Base-by-base conservation (phyloP, 768 basidiomycete genomes). In the Trichaptum fuscoviolaceum region DNA sequence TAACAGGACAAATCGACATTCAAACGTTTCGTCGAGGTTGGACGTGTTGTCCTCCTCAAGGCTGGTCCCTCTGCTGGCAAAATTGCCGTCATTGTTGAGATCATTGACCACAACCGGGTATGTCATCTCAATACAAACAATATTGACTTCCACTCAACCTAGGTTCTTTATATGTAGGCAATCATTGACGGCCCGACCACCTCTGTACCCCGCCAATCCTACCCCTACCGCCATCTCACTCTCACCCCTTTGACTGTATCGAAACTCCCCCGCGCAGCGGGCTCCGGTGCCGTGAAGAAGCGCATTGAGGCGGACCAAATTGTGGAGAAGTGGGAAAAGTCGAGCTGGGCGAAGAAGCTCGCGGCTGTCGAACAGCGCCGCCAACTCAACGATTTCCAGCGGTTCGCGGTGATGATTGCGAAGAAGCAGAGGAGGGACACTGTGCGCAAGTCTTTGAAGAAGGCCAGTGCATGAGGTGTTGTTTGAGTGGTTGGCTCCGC, bases 91-190 rank as follows among this genome's bases (percentile, higher is more conserved):
- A 96, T 99, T 77, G 89, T 88, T 63, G 95, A 99, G 80, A 96
- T 99, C 79, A 96, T 99, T 70, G 97, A 99, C 87, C 96, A 99
- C 85, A 96, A 95, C 84, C 88, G 96, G 77, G 96, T 97, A 76
- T 68, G 91, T 78, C 23, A 12, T 12, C 15, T 20, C 62, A 24
- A 12, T 42, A 59, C 25, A 25, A 35, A 57, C 5, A 30, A 30
- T 61, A 57, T 15, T 58, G 1, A 24, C 35, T 30, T 30, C 42
- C 57, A 35, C 23, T 24, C 63, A 36, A 63, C 20, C 35, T 58
- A 26, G n/a, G 57, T 23, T 64, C 30, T 8, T 30, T 8, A 30
- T 30, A 3, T 30, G 0, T 73, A 99, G 96, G 96, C 96, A 35
- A 87, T 99, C 76, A 87, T 99, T 74, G 96, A 99, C 79, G 96